These are phyloP conservation scores for Pestalotiopsis sp. DNA, from an alignment of 2,329 filamentous ascomycete species.

Conservation along the genomic window DNA sequence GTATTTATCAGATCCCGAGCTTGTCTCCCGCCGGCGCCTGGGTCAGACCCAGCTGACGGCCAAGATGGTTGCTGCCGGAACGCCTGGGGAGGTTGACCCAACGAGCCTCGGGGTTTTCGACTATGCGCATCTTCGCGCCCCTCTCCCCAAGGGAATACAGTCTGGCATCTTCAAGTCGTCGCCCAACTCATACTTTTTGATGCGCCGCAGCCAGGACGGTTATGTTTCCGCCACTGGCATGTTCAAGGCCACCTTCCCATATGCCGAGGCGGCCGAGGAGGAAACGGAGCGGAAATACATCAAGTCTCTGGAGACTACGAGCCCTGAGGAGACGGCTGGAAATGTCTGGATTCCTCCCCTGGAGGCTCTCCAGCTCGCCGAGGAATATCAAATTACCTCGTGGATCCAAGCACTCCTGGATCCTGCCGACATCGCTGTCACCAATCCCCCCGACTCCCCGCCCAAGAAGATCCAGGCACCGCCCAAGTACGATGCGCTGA, in stretches of 20 bases:
- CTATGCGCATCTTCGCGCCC: constrained; percentile 92
- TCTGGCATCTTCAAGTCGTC: constrained; percentile 91
- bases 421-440: constrained; percentile 71
- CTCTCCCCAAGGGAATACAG: constrained; percentile 85
- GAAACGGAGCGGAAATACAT: constrained; percentile 80
- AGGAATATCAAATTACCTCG: constrained; percentile 81
- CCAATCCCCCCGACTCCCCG: constrained; percentile 63
- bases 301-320: constrained; percentile 80
- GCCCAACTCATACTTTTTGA: constrained; percentile 94
- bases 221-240: constrained; percentile 86
- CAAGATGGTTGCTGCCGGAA: constrained; percentile 75
- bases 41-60: constrained; percentile 90
- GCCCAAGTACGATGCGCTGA: constrained; percentile 70
- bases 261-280: constrained; percentile 73
- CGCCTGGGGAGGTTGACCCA: constrained; percentile 71
- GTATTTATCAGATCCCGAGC: constrained; percentile 63
- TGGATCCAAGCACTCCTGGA: constrained; percentile 96
- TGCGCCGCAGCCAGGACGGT: constrained; percentile 86
- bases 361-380: constrained; percentile 78
- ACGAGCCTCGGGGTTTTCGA: constrained; percentile 84
- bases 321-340: constrained; percentile 88
- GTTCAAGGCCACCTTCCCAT: constrained; percentile 90
- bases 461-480: constrained; percentile 80
- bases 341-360: constrained; percentile 94
- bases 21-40: constrained; percentile 82